A percentile compares a stretch with the other conserved stretches of the same genome.
Evolutionary conservation across 2,329 filamentous ascomycete genomes (phyloP).

Genomic region (Ceratocystis alfenasii): DNA sequence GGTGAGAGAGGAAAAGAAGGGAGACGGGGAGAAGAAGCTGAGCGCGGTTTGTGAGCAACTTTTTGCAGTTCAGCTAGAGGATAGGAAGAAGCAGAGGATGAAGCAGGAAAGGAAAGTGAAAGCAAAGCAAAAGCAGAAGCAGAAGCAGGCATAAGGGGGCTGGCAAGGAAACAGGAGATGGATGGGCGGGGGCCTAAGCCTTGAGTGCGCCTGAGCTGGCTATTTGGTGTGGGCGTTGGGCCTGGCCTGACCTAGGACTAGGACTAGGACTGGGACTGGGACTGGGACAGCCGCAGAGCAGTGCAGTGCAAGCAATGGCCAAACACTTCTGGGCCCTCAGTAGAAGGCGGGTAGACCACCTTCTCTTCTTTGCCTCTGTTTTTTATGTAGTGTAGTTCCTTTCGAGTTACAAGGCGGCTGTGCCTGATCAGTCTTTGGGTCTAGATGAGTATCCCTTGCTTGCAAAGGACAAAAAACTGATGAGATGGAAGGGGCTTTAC

Average conservation of each 20-base stretch:
- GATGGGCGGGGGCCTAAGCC: background rate
- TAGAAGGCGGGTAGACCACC: background rate
- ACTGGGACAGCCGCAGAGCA: background rate
- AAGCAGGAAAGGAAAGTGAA: conserved; percentile 15
- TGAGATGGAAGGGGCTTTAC: background rate
- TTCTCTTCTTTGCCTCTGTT: background rate
- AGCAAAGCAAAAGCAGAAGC: conserved; percentile 9
- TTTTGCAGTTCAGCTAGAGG: conserved; percentile 3
- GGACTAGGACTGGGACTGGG: background rate
- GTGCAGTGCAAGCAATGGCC: background rate
- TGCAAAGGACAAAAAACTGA: background rate
- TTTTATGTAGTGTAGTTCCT: background rate
- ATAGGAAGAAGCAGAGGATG: background rate
- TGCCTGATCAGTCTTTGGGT: background rate
- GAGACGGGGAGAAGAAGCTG: conserved; percentile 1
- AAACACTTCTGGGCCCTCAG: conserved; percentile 7
- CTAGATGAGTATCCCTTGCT: background rate
- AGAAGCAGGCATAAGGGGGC: conserved; percentile 20
- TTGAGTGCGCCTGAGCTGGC: background rate
- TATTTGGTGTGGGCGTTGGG: conserved; percentile 14
- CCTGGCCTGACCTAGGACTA: background rate
- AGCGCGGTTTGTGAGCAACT: conserved; percentile 8
- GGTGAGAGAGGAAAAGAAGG: conserved; percentile 1
- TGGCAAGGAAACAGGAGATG: conserved; percentile 17
- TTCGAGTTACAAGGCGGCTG: background rate